Evolutionary conservation across 2,329 filamentous ascomycete species (phyloP), one percentile per base, ranked within the genome.

Genomic region (Elsinoe batatas): DNA sequence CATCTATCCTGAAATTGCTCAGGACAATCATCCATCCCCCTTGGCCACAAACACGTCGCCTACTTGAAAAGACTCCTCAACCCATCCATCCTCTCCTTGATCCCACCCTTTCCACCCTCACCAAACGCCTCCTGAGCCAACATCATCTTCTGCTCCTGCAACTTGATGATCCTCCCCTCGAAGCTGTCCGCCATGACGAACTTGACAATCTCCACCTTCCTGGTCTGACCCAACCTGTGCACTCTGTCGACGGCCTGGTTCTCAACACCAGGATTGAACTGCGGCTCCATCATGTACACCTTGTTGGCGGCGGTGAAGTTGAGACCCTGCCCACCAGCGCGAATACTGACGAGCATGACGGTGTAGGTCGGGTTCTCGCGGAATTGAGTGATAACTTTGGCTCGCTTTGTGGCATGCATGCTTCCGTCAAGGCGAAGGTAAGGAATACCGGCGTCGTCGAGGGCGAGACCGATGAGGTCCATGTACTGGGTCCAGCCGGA

Each of bases 251-350:
- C 80, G 1, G 93, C 93, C 71, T 98, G 93, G 4, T 90, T 88
- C 69, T 98, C 91, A 0, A 91, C 89, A 0, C 90, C 91, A 0
- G 93, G 93, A 65, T 98, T 98, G 74, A 91, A 98, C 67, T 96
- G 91, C 4, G 93, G 93, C 68, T 98, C 93, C 91, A 98, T 97
- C 64, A 97, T 87, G 68, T 93, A 97, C 12, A 94, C 91, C 56
- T 81, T 86, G 67, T 84, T 93, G 32, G 85, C 91, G 0, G 87
- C 78, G 0, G 91, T 96, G 55, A 97, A 75, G 66, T 97, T 97
- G 37, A 97, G 82, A 12, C 91, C 91, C 13, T 96, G 80, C 15
- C 93, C 91, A 60, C 91, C 93, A 0, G 91, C 91, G 66, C 85
- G 89, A 70, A 96, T 94, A 8, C 89, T 95, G 12, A 95, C 89